Percentiles rank a stretch among this genome's conserved stretches.
These are phyloP conservation scores for Karstenula rhodostoma DNA, from an alignment of 2,329 filamentous ascomycete genomes.

Conservation along the genomic window DNA sequence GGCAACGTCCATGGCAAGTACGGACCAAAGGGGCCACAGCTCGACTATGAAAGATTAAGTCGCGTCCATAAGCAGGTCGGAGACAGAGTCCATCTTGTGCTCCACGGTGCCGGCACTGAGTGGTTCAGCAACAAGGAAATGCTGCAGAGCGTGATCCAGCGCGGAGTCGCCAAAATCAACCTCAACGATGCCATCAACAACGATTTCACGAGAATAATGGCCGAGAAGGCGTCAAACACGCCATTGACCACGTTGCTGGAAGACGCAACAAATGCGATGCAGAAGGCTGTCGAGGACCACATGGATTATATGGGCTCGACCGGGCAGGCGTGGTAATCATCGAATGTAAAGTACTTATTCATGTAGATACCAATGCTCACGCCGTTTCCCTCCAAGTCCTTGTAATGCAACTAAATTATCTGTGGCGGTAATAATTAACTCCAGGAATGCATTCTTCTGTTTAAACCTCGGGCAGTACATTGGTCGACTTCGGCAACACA, in stretches of 20 bases:
- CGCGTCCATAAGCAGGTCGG: slow-evolving; percentile 60
- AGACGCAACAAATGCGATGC: slow-evolving; percentile 63
- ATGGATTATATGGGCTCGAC: slow-evolving; percentile 60
- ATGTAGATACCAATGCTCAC: too few species aligned
- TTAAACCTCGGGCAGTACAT: too few species aligned
- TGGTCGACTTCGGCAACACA: too few species aligned
- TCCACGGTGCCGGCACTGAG: slow-evolving; percentile 65
- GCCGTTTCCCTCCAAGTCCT: too few species aligned
- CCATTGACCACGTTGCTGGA: slow-evolving; percentile 64
- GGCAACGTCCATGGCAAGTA: slow-evolving; percentile 81
- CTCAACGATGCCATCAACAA: slow-evolving; percentile 67
- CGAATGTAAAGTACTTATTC: too few species aligned
- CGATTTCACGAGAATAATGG: slow-evolving; percentile 58
- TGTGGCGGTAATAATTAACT: too few species aligned
- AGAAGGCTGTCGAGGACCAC: slow-evolving; percentile 63
- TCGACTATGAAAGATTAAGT: slow-evolving; percentile 44
- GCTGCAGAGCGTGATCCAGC: slow-evolving; percentile 62
- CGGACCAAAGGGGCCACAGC: slow-evolving; percentile 66
- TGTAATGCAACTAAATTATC: too few species aligned
- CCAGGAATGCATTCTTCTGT: too few species aligned
- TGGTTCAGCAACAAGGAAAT: slow-evolving; percentile 62
- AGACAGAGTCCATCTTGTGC: slow-evolving; percentile 60
- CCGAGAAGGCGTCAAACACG: slow-evolving; percentile 59
- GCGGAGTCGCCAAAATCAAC: slow-evolving; percentile 65
- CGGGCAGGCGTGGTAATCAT: slow-evolving; percentile 34